Percentiles rank a stretch among this genome's conserved stretches.
Conservation (phyloP, 208 protist species). For the Endotrypanum monterogeii region DNA sequence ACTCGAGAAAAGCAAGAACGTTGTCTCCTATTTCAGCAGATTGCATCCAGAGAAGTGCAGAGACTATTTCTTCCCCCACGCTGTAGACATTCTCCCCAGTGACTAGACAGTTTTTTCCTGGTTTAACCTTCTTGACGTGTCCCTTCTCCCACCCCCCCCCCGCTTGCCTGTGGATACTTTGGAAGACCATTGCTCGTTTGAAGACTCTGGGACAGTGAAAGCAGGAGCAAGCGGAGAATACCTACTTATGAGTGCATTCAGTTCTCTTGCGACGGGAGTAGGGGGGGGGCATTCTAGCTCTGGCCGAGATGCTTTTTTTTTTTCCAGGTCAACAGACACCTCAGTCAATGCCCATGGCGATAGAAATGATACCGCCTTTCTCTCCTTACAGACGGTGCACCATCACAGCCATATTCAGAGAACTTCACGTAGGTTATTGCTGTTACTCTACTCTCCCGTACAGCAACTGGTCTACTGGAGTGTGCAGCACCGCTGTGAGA, state of each 20-base stretch:
- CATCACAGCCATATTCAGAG: not conserved
- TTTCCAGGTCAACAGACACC: not conserved
- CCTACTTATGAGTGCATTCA: not conserved
- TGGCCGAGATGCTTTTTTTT: not conserved
- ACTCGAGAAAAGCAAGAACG: not conserved
- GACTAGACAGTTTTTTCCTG: too few species aligned
- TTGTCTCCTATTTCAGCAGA: too few species aligned
- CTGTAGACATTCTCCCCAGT: too few species aligned
- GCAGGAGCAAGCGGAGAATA: too few species aligned
- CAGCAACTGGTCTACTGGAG: not conserved
- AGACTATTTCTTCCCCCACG: too few species aligned
- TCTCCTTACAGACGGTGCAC: not conserved
- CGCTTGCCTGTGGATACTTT: not conserved
- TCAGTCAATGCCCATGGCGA: not conserved
- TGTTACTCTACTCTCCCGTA: not conserved
- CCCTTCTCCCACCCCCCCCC: not conserved
- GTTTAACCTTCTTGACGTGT: too few species aligned
- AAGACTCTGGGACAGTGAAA: not conserved
- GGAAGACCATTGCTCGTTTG: not conserved
- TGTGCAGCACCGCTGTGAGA: not conserved
- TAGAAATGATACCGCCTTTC: not conserved
- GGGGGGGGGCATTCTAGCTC: not conserved
- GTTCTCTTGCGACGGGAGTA: not conserved
- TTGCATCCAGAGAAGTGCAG: too few species aligned
- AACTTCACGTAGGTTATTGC: not conserved